A percentile compares a stretch with the other conserved stretches of the same genome.
Evolutionary conservation across 2,329 filamentous ascomycete genomes (phyloP).

Genomic region (Penicillium palitans): DNA sequence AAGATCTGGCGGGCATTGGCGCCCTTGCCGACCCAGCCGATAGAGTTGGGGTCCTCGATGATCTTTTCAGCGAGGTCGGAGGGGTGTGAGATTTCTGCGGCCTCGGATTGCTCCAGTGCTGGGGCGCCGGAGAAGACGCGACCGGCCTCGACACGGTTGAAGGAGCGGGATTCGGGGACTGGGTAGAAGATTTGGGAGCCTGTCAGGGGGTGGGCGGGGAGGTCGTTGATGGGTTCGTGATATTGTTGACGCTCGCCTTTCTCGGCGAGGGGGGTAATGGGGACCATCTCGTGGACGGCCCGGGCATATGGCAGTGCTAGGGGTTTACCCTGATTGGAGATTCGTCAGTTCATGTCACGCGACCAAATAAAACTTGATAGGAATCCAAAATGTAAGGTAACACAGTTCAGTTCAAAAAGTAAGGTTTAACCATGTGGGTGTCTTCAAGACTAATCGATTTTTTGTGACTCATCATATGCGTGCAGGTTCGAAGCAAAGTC

Average conservation of each 20-base stretch:
- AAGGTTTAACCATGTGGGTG: slow-evolving; percentile 65
- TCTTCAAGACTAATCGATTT: slow-evolving; percentile 99
- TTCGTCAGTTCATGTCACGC: slow-evolving; percentile 19
- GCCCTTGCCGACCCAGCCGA: slow-evolving; percentile 47
- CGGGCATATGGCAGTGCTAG: slow-evolving; percentile 74
- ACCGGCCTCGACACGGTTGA: slow-evolving; percentile 65
- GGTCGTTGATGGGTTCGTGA: slow-evolving; percentile 66
- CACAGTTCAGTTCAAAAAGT: slow-evolving; percentile 43
- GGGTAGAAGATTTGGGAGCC: slow-evolving; percentile 62
- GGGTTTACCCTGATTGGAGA: slow-evolving; percentile 65
- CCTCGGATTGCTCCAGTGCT: slow-evolving; percentile 32
- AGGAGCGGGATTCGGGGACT: slow-evolving; percentile 62
- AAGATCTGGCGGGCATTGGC: slow-evolving; percentile 51
- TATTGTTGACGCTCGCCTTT: slow-evolving; percentile 39
- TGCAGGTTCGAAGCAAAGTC: slow-evolving; percentile 5
- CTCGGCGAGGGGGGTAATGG: slow-evolving; percentile 57
- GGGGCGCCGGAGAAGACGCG: slow-evolving; percentile 57
- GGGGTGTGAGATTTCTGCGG: slow-evolving; percentile 23
- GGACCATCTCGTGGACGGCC: slow-evolving; percentile 78
- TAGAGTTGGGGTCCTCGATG: slow-evolving; percentile 33
- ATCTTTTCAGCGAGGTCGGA: slow-evolving; percentile 38
- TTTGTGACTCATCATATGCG: slow-evolving; percentile 67
- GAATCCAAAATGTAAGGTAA: slow-evolving; percentile 6
- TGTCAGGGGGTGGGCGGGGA: slow-evolving; percentile 58
- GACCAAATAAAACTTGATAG: slow-evolving; percentile 18